Base-by-base conservation (phyloP, 2,329 filamentous ascomycete genomes). In the Aphanoascus verrucosus region DNA sequence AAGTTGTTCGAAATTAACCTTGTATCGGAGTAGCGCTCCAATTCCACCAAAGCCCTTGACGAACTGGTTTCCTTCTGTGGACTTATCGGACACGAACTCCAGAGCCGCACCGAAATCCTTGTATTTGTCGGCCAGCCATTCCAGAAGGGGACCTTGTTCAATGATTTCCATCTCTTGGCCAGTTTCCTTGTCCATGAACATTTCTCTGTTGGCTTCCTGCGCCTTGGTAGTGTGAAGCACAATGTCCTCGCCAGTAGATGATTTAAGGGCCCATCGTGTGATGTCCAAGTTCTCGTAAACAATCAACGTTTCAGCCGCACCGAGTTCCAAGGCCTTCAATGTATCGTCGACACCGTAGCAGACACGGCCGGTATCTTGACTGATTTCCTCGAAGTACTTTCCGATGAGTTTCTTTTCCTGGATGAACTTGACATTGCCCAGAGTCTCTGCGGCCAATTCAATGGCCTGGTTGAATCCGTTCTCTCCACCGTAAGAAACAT, bases 391-490 rank as follows among this genome's bases (percentile, higher is more conserved):
- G 65, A 98, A 98, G 78, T 98, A 98, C 69, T 87, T 89, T 70
- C 91, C 91, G 67, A 98, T 98, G 59, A 98, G 83, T 77, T 96
- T 98, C 85, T 98, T 98, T 80, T 98, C 93, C 74, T 98, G 93
- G 70, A 98, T 96, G 72, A 98, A 98, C 76, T 98, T 98, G 80
- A 98, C 93, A 69, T 97, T 98, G 73, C 90, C 87, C 46, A 98
- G 81, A 6, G 93, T 98, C 77, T 98, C 94, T 6, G 89, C 82
- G 23, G 93, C 85, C 64, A 98, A 74, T 69, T 98, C 93, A 60
- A 98, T 98, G 56, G 93, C 93, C 76, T 98, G 94, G 77, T 98
- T 98, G 81, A 98, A 98, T 45, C 93, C 93, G 77, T 97, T 97
- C 76, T 98, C 94, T 63, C 93, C 93, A 70, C 93, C 93, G 66